Evolutionary conservation across 768 basidiomycete species (phyloP), one percentile per base, ranked within the genome.

Genomic region (Chalciporus chontae): DNA sequence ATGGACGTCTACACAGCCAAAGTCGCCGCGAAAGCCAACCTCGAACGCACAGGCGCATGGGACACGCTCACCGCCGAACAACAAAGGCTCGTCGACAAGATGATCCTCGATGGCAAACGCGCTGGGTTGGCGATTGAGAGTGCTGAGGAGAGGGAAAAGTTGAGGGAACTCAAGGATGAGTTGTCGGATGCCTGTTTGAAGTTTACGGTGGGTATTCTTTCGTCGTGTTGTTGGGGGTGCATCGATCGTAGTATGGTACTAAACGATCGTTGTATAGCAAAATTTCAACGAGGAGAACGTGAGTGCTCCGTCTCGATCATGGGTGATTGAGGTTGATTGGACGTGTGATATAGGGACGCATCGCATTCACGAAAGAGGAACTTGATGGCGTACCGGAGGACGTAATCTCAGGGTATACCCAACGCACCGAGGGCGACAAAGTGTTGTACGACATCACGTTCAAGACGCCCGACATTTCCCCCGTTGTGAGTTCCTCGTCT

Each of bases 271-370:
- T 40, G 48, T 37, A 9, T 50, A 88, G 85, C 90, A 87, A 84
- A 90, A 91, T 70, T 90, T 86, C 71, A 92, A 92, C 58, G 90
- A 94, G 67, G 91, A 94, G 63, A 84, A 85, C 38, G 89, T 87
- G 56, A 43, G 73, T 58, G 7, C 5, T 40, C 23, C 11, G 10
- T 13, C 7, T 24, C 10, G 5, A 10, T 29, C 11, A 6, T 21
- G 1, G 8, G 8, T 13, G 34, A 36, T n/a, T n/a, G 34, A 8
- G 13, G 17, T 29, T 26, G 41, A 36, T 43, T 48, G 18, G 40
- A 48, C 43, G n/a, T 60, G 14, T 41, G 17, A 0, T 39, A 17
- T 47, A 90, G 87, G 81, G 77, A 19, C 66, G 70, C 23, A 71
- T 90, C 41, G 1, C 26, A 8, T 26, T 26, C 8, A 26, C 26